Percentiles rank a stretch among this genome's conserved stretches.
Conservation (phyloP, 129 eudicot species). For the Lactuca saligna region DNA sequence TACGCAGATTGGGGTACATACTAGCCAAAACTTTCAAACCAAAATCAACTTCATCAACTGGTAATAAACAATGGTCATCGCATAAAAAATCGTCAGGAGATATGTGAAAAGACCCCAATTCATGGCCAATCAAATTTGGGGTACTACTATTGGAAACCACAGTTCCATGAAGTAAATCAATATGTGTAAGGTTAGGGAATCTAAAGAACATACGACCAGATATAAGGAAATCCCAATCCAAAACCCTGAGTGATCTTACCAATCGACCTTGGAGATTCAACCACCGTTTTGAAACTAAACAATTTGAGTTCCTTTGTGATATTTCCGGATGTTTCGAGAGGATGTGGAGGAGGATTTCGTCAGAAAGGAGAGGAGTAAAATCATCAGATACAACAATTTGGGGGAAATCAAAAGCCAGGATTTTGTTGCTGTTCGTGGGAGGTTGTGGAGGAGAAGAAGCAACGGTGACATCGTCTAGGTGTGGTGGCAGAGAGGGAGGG, state of each 20-base stretch:
- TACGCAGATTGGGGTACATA: constrained; percentile 70
- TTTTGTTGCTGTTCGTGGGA: constrained; percentile 28
- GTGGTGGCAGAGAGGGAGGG: neutral
- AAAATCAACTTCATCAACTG: constrained; percentile 53
- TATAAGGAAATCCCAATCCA: constrained; percentile 67
- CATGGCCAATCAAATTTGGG: constrained; percentile 22
- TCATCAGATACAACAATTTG: constrained; percentile 35
- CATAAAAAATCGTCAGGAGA: constrained; percentile 27
- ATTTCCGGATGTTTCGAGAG: constrained; percentile 44
- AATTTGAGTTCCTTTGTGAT: constrained; percentile 49
- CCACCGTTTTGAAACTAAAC: constrained; percentile 78
- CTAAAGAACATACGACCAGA: constrained; percentile 59
- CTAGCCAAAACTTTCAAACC: constrained; percentile 60
- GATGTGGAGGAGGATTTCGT: constrained; percentile 48
- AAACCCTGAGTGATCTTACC: constrained; percentile 50
- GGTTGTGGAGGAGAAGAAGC: neutral
- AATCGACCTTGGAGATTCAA: constrained; percentile 63
- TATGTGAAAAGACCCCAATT: constrained; percentile 38
- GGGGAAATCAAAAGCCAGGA: constrained; percentile 35
- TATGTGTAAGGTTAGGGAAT: constrained; percentile 66
- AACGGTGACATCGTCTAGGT: neutral
- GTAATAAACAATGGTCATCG: constrained; percentile 33
- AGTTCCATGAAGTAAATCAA: constrained; percentile 53
- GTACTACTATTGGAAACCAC: constrained; percentile 30
- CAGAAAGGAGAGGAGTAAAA: constrained; percentile 56